phyloP scores from a whole-genome alignment of 2,329 filamentous ascomycete genomes.

The Nemania sp. region DNA sequence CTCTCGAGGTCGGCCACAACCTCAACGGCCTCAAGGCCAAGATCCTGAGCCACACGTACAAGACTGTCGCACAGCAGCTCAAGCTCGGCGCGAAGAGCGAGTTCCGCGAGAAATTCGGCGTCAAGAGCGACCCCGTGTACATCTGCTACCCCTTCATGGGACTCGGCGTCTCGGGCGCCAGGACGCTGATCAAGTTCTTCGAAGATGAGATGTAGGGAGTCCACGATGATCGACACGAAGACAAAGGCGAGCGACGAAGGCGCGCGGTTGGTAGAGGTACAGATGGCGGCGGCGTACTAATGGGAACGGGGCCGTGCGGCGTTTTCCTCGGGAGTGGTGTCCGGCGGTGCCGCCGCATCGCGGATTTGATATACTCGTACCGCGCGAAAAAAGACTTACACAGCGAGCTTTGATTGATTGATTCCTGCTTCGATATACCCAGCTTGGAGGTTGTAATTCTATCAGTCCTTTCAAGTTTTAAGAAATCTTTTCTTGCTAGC shows the following conservation, averaged over 20 bases:
- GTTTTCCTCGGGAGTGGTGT: not conserved
- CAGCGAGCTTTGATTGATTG: not conserved
- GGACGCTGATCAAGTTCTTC: constrained; percentile 89
- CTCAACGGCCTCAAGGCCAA: constrained; percentile 79
- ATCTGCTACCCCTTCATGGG: constrained; percentile 90
- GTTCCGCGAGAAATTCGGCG: constrained; percentile 90
- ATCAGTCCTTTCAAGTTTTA: constrained; percentile 1
- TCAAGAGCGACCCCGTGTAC: constrained; percentile 80
- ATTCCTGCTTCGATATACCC: constrained; percentile 22
- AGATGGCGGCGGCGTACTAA: not conserved
- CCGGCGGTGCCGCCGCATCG: not conserved
- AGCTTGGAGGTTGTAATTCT: constrained; percentile 8
- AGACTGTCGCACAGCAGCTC: constrained; percentile 51
- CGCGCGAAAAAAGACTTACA: constrained; percentile 4
- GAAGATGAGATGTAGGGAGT: constrained; percentile 58
- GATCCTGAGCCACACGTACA: constrained; percentile 82
- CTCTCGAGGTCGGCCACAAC: constrained; percentile 79
- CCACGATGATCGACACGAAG: constrained; percentile 8
- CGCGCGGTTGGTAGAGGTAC: not conserved
- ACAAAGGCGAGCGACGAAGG: not conserved
- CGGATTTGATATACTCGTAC: constrained; percentile 9
- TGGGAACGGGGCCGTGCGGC: constrained; percentile 1
- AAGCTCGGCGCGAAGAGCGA: constrained; percentile 73
- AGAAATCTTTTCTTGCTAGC: not conserved
- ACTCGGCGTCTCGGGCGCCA: constrained; percentile 77